phyloP scores from a whole-genome alignment of 2,329 filamentous ascomycete species.

The Drechslerella stenobrocha region DNA sequence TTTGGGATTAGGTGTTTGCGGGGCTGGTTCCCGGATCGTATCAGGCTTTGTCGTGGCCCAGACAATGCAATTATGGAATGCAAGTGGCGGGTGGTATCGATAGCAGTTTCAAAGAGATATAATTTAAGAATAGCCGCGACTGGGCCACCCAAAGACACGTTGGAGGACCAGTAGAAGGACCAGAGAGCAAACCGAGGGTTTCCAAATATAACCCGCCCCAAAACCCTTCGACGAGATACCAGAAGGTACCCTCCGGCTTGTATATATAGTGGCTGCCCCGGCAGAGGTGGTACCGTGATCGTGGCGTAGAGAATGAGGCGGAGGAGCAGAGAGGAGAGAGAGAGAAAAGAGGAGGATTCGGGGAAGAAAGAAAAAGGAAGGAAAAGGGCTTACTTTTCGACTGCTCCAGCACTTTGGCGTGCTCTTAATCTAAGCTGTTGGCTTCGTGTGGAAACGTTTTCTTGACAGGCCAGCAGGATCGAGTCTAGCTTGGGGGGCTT shows the following conservation, averaged over 20 bases:
- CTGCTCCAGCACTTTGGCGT: slow-evolving; percentile 18
- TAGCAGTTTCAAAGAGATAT: slow-evolving; percentile 41
- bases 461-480: slow-evolving; percentile 23
- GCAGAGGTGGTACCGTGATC: slow-evolving; percentile 14
- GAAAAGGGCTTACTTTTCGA: slow-evolving; percentile 46
- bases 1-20: slow-evolving; percentile 3
- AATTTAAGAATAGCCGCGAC: slow-evolving; percentile 35
- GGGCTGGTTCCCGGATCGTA: slow-evolving; percentile 8
- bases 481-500: slow-evolving; percentile 41
- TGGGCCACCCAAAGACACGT: slow-evolving; percentile 16
- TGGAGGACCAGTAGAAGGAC: slow-evolving; percentile 11
- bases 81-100: slow-evolving; percentile 46
- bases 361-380: slow-evolving; percentile 9
- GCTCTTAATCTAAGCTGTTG: slow-evolving; percentile 19
- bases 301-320: slow-evolving; percentile 25
- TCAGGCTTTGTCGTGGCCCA: slow-evolving; percentile 5
- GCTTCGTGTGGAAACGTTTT: slow-evolving; percentile 32
- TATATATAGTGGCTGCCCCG: slow-evolving; percentile 14
- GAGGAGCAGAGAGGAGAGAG: slow-evolving; percentile 18
- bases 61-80: slow-evolving; percentile 37
- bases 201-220: slow-evolving; percentile 1
- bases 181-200: slow-evolving; percentile 3
- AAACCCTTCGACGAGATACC: slow-evolving; percentile 24
- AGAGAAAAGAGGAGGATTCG: slow-evolving; percentile 28
- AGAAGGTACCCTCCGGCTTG: slow-evolving; percentile 15